Evolutionary conservation across 208 protist species (phyloP).

Genomic region (Trypanosoma cruzi): DNA sequence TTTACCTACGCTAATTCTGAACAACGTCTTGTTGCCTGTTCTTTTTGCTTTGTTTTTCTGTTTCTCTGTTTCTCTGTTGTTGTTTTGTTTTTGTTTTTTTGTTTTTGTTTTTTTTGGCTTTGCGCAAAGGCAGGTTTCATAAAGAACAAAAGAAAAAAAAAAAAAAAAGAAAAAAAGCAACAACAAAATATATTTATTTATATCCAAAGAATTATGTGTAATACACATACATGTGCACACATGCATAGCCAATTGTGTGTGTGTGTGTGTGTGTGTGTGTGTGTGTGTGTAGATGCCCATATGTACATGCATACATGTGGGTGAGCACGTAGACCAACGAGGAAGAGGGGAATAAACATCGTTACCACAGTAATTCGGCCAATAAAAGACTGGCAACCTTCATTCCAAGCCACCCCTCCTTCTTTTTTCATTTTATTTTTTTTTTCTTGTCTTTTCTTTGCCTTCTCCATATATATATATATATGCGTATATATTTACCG

Average conservation of each 20-base stretch:
- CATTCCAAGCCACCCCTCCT: no score
- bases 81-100: neutral
- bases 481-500: no score
- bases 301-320: neutral
- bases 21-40: no score
- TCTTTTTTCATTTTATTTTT: no score
- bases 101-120: conserved; percentile 5
- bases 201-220: neutral
- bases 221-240: no score
- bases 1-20: neutral
- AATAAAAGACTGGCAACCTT: neutral
- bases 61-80: neutral
- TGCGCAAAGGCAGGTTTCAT: neutral
- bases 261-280: neutral
- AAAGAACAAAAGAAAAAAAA: neutral
- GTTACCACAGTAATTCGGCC: neutral
- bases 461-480: neutral
- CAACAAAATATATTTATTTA: no score
- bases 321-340: neutral
- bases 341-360: neutral
- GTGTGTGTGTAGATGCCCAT: neutral
- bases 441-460: neutral
- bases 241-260: neutral
- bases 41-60: no score
- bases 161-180: no score